Percentiles rank a stretch among this genome's conserved stretches.
phyloP scores from a whole-genome alignment of 2,329 filamentous ascomycete species.

The Saccharata proteae region DNA sequence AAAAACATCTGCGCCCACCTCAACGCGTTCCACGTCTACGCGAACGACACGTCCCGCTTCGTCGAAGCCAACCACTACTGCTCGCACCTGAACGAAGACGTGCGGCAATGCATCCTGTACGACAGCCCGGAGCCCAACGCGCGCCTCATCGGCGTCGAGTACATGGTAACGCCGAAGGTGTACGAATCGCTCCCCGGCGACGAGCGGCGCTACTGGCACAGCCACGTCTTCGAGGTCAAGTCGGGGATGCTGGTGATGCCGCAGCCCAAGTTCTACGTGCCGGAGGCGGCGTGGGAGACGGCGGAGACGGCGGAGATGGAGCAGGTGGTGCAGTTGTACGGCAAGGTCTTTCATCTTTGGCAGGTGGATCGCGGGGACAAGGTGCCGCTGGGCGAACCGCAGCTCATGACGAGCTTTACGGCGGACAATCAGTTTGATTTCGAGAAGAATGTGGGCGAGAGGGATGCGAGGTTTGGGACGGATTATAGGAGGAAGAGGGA shows the following conservation, averaged over 20 bases:
- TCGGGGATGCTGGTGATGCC: constrained; percentile 74
- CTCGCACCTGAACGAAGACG: constrained; percentile 61
- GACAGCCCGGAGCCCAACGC: constrained; percentile 56
- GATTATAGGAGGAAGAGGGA: constrained; percentile 41
- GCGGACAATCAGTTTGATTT: constrained; percentile 36
- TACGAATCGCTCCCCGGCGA: constrained; percentile 52
- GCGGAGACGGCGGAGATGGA: constrained; percentile 75
- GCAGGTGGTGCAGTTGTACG: constrained; percentile 61
- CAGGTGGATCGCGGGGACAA: constrained; percentile 64
- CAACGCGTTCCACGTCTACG: constrained; percentile 78
- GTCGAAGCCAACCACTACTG: constrained; percentile 83
- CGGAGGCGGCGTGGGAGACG: constrained; percentile 54
- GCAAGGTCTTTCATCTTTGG: constrained; percentile 80
- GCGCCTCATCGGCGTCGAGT: constrained; percentile 61
- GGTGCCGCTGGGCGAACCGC: constrained; percentile 47
- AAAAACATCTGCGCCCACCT: constrained; percentile 71
- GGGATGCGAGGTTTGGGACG: constrained; percentile 43
- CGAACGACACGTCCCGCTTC: constrained; percentile 53
- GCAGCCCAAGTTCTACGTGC: constrained; percentile 38
- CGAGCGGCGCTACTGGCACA: constrained; percentile 71
- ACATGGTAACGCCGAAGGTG: constrained; percentile 65
- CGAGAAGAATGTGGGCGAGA: constrained; percentile 33
- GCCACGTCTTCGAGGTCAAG: constrained; percentile 62
- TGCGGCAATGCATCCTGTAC: constrained; percentile 78
- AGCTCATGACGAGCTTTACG: constrained; percentile 54